A percentile compares a stretch with the other conserved stretches of the same genome.
Conservation (phyloP, 352 stramenopile genomes). For the Pythium utonaiense region DNA sequence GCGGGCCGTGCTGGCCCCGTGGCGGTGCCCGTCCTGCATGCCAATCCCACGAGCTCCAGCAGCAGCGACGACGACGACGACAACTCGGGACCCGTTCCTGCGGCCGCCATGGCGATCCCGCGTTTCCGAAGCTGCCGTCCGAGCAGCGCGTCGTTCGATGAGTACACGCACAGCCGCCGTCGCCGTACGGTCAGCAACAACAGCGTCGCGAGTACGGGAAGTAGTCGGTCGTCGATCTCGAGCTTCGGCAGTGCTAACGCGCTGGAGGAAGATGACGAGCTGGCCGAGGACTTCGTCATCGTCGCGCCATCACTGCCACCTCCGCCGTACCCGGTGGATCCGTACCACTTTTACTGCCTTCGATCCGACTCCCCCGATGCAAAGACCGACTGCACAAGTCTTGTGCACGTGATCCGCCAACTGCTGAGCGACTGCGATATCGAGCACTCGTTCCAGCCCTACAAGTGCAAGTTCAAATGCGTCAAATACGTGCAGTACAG, state of each 20-base stretch:
- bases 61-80: slow-evolving; percentile 21
- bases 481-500: slow-evolving; percentile 85
- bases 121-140: slow-evolving; percentile 44
- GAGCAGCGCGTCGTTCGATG: slow-evolving; percentile 21
- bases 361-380: not conserved
- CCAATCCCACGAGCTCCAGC: slow-evolving; percentile 7
- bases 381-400: slow-evolving; percentile 23
- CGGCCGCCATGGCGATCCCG: slow-evolving; percentile 34
- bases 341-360: slow-evolving; percentile 78
- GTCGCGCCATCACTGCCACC: slow-evolving; percentile 51
- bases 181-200: slow-evolving; percentile 63
- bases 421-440: slow-evolving; percentile 56
- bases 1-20: not conserved
- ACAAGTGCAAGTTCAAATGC: slow-evolving; percentile 87
- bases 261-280: slow-evolving; percentile 12
- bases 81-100: slow-evolving; percentile 18
- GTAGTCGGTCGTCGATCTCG: slow-evolving; percentile 24
- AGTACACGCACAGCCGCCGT: slow-evolving; percentile 26
- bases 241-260: slow-evolving; percentile 19
- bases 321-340: slow-evolving; percentile 72
- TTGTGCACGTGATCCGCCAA: slow-evolving; percentile 46
- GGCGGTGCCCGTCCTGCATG: not conserved
- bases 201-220: slow-evolving; percentile 60
- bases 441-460: slow-evolving; percentile 59
- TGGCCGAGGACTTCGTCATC: slow-evolving; percentile 12